Conservation (phyloP, 352 stramenopile genomes). For the Globisporangium perplexum region DNA sequence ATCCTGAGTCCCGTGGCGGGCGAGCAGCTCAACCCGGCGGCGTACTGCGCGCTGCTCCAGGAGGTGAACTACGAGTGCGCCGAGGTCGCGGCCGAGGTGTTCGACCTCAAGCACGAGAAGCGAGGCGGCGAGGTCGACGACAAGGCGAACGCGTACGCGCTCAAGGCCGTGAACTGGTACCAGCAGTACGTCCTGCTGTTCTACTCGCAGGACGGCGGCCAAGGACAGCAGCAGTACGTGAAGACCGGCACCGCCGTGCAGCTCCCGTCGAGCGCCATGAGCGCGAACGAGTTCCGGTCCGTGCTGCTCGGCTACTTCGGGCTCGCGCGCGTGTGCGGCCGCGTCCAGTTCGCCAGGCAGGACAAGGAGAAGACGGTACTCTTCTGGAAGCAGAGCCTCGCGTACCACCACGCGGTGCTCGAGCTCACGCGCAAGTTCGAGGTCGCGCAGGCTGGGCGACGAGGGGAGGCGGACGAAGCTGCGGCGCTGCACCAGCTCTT, state of each 20-base stretch:
- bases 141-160: constrained; percentile 42
- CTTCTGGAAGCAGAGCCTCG: constrained; percentile 56
- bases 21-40: constrained; percentile 43
- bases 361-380: constrained; percentile 40
- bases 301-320: constrained; percentile 56
- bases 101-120: constrained; percentile 57
- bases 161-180: constrained; percentile 68
- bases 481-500: constrained; percentile 29
- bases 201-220: constrained; percentile 21
- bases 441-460: constrained; percentile 5
- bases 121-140: constrained; percentile 9
- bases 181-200: constrained; percentile 68
- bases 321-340: constrained; percentile 55
- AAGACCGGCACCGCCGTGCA: constrained; percentile 21
- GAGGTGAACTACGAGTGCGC: constrained; percentile 63
- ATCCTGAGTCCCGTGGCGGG: constrained; percentile 40
- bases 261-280: constrained; percentile 24
- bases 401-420: constrained; percentile 41
- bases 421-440: constrained; percentile 37
- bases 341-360: constrained; percentile 29
- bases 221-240: background rate
- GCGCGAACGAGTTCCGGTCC: constrained; percentile 31
- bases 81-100: constrained; percentile 51
- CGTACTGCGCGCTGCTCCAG: constrained; percentile 49
- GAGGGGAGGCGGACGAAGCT: constrained; percentile 10